Evolutionary conservation across 2,329 filamentous ascomycete genomes (phyloP), one percentile per base, ranked within the genome.

Genomic region (Ustulina deusta): DNA sequence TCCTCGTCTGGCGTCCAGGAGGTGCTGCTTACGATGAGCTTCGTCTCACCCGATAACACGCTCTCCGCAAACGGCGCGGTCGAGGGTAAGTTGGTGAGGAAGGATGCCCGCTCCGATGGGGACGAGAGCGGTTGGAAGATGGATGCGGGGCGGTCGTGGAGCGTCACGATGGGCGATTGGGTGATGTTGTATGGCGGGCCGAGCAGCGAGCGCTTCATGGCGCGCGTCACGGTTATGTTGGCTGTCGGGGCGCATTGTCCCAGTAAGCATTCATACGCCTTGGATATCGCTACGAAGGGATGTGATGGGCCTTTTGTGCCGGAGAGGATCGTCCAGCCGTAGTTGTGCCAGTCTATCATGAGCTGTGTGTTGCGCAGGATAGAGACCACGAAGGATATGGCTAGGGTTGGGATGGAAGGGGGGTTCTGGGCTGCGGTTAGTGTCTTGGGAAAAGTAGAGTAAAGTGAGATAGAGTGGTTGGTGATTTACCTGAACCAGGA

Each of bases 1-100:
- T 99, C 95, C 79, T 99, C 96, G 75, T 99, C 96, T 0, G 94
- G 89, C 0, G 96, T 99, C 96, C 96, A 99, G 11, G 94, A 97
- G 0, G 96, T 99, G 65, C 94, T 96, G 81, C 93, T 97, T 42
- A 98, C 93, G 7, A 99, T 81, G 2, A 99, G 85, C 34, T 87
- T 89, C 61, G 88, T 87, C 9, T 82, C 82, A 5, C 87, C 87
- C 17, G 83, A 80, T 25, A 88, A 76, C 36, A 95, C 87, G 59
- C 86, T 83, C 7, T 86, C 77, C 0, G 88, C 89, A 56, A 91
- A 81, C 10, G 85, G 79, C 11, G 83, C 81, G 0, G 92, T 92
- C 73, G 91, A 89, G 1, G 89, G 84, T 7, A 97, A 82, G 1
- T 84, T 83, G 9, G 83, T 79, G 0, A 98, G 86, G 68, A 96